Conservation (phyloP, 495 filamentous ascomycete genomes). For the Pseudotulostoma volvatum region DNA sequence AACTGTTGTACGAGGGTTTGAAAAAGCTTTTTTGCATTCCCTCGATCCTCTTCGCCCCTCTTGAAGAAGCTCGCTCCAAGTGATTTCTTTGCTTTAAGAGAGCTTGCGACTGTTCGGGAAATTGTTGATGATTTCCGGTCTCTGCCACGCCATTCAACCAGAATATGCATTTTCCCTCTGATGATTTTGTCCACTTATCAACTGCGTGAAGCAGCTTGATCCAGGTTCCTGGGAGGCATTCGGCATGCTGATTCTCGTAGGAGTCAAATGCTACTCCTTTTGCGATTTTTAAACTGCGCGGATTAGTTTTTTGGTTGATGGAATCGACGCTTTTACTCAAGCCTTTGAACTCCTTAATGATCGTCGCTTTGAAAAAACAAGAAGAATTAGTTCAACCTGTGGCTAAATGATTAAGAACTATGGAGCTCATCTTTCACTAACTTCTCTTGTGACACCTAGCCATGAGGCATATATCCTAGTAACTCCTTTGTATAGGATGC, state of each 20-base stretch:
- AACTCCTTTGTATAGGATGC: conserved; percentile 20
- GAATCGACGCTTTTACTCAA: conserved; percentile 16
- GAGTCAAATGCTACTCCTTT: conserved; percentile 14
- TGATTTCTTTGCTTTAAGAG: conserved; percentile 11
- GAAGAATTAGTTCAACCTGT: conserved; percentile 12
- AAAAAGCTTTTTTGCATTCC: neutral
- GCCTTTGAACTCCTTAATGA: conserved; percentile 10
- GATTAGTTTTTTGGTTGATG: conserved; percentile 12
- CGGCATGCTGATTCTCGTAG: conserved; percentile 10
- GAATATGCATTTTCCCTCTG: neutral
- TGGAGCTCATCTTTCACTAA: neutral
- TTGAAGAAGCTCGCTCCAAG: conserved; percentile 14
- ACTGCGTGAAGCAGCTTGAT: neutral
- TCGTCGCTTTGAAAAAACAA: conserved; percentile 10
- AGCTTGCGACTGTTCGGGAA: no score
- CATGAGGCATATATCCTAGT: conserved; percentile 4
- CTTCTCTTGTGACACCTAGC: neutral
- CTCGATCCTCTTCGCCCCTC: neutral
- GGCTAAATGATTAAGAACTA: conserved; percentile 15
- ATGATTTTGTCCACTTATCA: neutral
- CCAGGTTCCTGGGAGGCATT: neutral
- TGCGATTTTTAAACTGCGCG: conserved; percentile 11
- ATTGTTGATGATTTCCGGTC: neutral
- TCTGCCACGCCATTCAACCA: neutral
- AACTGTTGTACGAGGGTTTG: neutral